Base-by-base conservation (phyloP, 1,139 yeast genomes). In the Arxiozyma slooffiae region DNA sequence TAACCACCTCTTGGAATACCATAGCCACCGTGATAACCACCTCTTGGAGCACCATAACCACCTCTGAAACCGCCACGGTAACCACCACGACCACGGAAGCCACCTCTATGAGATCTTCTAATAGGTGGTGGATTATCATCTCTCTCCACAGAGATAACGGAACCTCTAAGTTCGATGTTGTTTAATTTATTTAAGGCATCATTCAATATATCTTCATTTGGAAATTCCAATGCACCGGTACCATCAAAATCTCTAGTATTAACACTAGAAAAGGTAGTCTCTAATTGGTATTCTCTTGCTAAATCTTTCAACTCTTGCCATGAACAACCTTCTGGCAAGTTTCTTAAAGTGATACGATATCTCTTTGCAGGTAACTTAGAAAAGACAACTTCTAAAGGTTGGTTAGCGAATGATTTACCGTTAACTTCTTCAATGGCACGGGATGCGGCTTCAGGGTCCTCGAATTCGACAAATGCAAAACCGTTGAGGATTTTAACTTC, bases 241-340 rank as follows among this genome's bases (percentile, higher is more conserved):
- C 83, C 82, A 64, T 82, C 85, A 61, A 81, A 81, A 62, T 80
- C 81, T 64, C 80, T 77, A 50, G 76, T 73, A 71, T 75, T 78
- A 52, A 84, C 87, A 69, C 82, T 81, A 60, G 86, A 85, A 68
- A 82, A 85, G 47, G 82, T 78, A 52, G 89, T 85, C 55, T 80
- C 78, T 60, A 76, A 69, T 57, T 77, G 79, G 61, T 80, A 80
- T 57, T 83, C 90, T 67, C 87, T 74, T 57, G 84, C 85, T 62
- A 81, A 80, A 70, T 85, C 94, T 70, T 85, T 85, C 65, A 85
- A 77, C 64, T 84, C 90, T 75, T 85, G 92, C 94, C 94, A 85
- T 50, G 88, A 82, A 52, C 86, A 77, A 55, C 82, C 82, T 60
- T 81, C 85, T 59, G 89, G 89, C 62, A 85, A 74, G 69, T 80